Conservation (phyloP, 2,329 filamentous ascomycete species). For the Paecilomyces formosus region DNA sequence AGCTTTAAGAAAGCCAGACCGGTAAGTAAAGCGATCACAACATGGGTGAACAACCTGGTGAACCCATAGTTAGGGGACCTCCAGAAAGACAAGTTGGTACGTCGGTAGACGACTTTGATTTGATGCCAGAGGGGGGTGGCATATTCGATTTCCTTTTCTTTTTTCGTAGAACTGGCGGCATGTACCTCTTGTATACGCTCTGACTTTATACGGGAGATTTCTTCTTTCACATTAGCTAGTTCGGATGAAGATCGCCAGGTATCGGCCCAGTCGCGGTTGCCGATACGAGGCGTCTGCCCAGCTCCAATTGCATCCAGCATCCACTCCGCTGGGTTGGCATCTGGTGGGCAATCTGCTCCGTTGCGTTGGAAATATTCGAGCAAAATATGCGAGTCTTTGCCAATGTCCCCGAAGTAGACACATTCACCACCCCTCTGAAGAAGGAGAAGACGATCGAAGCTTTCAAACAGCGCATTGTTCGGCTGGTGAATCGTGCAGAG, state of each 20-base stretch:
- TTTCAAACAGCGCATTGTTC: conserved; percentile 79
- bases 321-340: conserved; percentile 70
- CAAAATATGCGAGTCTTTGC: conserved; percentile 64
- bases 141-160: conserved; percentile 62
- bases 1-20: conserved; percentile 75
- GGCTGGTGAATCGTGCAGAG: conserved; percentile 90
- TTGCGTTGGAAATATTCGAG: conserved; percentile 62
- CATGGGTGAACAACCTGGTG: conserved; percentile 77
- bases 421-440: conserved; percentile 71
- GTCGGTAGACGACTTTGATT: conserved; percentile 63
- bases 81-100: conserved; percentile 76
- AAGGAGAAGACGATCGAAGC: conserved; percentile 76
- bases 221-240: conserved; percentile 56
- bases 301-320: conserved; percentile 70
- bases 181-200: conserved; percentile 46
- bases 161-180: conserved; percentile 23
- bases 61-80: conserved; percentile 83
- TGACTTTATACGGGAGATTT: conserved; percentile 60
- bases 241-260: conserved; percentile 52
- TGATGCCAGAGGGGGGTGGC: conserved; percentile 75
- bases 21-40: conserved; percentile 68
- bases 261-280: conserved; percentile 55
- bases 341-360: conserved; percentile 52
- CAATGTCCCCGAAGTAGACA: conserved; percentile 82
- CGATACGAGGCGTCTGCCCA: conserved; percentile 56